Conservation (phyloP, 176 grass and related monocot species). For the Paspalum notatum region DNA sequence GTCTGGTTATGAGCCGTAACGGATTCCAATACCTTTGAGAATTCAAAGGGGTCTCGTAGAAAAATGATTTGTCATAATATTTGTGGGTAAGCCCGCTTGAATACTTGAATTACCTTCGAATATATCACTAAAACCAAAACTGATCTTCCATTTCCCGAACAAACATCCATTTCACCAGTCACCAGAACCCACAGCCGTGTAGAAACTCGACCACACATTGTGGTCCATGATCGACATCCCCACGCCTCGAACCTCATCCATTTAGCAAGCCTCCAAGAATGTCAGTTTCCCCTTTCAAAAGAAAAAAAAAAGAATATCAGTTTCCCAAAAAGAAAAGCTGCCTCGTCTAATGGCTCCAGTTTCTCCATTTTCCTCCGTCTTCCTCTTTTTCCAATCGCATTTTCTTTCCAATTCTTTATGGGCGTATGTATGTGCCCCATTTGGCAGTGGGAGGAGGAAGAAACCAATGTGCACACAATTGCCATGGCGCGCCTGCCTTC, state of each 20-base stretch:
- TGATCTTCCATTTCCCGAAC: neutral
- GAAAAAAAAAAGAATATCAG: neutral
- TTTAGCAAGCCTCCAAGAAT: constrained; percentile 45
- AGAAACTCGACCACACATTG: constrained; percentile 34
- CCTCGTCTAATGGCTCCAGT: neutral
- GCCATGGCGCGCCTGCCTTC: constrained; percentile 21
- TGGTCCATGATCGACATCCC: constrained; percentile 29
- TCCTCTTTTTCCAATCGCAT: neutral
- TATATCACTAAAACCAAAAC: too few relatives aligned
- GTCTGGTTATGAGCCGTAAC: too few relatives aligned
- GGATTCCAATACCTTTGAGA: too few relatives aligned
- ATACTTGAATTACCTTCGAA: too few relatives aligned
- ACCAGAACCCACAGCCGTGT: neutral
- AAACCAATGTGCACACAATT: constrained; percentile 16
- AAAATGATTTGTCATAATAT: too few relatives aligned
- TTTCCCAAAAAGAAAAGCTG: neutral
- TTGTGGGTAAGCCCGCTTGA: too few relatives aligned
- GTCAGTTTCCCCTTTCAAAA: too few relatives aligned
- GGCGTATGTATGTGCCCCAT: constrained; percentile 19
- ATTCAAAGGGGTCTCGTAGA: too few relatives aligned
- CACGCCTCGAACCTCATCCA: constrained; percentile 39
- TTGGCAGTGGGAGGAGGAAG: constrained; percentile 25
- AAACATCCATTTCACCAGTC: neutral
- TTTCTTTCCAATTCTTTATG: neutral
- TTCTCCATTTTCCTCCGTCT: neutral